These are phyloP conservation scores for Cordyceps cicadae DNA, from an alignment of 2,329 filamentous ascomycete genomes.

Conservation along the genomic window DNA sequence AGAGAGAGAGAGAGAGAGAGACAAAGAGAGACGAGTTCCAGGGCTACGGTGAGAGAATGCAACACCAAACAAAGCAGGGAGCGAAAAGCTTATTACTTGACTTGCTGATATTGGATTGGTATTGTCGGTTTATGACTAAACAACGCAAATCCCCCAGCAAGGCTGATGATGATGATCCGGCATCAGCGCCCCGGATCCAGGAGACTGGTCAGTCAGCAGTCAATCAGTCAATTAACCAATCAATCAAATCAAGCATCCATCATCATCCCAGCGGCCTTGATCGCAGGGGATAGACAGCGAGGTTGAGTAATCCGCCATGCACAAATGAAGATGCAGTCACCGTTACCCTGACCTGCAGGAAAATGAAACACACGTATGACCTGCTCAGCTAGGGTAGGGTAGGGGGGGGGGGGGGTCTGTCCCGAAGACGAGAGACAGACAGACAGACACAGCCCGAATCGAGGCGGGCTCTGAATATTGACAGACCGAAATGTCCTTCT, in stretches of 20 bases:
- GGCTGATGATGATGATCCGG: neutral
- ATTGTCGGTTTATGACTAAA: no score
- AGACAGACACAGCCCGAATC: neutral
- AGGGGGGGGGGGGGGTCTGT: neutral
- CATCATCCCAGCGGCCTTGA: no score
- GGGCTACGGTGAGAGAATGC: neutral
- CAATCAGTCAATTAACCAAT: no score
- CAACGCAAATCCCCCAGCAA: neutral
- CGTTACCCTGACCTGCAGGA: neutral
- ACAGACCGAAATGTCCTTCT: neutral
- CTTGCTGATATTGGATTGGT: no score
- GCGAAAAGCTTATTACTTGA: no score
- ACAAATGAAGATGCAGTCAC: neutral
- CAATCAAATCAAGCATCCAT: no score
- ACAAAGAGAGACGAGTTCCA: neutral
- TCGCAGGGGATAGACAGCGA: neutral
- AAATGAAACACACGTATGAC: neutral
- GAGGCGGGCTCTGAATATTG: neutral
- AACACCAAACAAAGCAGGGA: no score
- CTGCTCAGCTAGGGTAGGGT: neutral
- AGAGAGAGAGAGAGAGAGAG: neutral
- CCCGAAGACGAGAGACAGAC: neutral
- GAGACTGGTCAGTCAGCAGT: neutral
- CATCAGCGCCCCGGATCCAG: neutral
- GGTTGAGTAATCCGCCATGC: no score